Base-by-base conservation (phyloP, 176 grass and related monocot species). In the Oryza brachyantha region DNA sequence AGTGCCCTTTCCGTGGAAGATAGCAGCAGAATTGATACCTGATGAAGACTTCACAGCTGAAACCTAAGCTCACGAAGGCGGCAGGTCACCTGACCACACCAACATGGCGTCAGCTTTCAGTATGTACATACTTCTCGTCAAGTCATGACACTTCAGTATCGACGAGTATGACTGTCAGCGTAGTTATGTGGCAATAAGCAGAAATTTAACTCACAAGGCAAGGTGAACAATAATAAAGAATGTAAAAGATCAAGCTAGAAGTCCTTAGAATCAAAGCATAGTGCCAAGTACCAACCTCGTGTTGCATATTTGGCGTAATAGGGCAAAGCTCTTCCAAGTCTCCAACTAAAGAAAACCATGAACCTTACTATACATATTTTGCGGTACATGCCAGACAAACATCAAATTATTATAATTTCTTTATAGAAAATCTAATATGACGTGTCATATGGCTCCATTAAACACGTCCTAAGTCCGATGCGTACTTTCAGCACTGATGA, bases 231-330 rank as follows among this genome's bases (percentile, higher is more conserved):
- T 25, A 38, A 71, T 71, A 76, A 77, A 85, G 54, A 84, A 89
- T 81, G 43, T 35, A 37, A 70, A 79, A 81, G 75, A 64, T 84
- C 22, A 64, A 71, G 71, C 43, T 65, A 14, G 64, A 84, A 81
- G 86, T 65, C 73, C 82, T 89, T 89, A 65, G 66, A 89, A 85
- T 85, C 87, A 65, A 84, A 85, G 87, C 77, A 89, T 85, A 72
- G 70, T 37, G 46, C 29, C 2, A 58, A 38, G 75, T 42, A 88
- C 81, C 86, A 84, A 88, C 70, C 86, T 79, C 81, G 55, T 79
- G 68, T 43, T 80, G 76, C 76, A 76, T 34, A 75, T 70, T 75
- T 80, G 81, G 76, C 70, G 81, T 80, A 80, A 84, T 34, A 64
- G 71, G 10, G 16, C 0, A 55, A 31, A 68, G 52, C 40, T 40